phyloP scores from a whole-genome alignment of 2,329 filamentous ascomycete genomes.

The Bertia moriformis region DNA sequence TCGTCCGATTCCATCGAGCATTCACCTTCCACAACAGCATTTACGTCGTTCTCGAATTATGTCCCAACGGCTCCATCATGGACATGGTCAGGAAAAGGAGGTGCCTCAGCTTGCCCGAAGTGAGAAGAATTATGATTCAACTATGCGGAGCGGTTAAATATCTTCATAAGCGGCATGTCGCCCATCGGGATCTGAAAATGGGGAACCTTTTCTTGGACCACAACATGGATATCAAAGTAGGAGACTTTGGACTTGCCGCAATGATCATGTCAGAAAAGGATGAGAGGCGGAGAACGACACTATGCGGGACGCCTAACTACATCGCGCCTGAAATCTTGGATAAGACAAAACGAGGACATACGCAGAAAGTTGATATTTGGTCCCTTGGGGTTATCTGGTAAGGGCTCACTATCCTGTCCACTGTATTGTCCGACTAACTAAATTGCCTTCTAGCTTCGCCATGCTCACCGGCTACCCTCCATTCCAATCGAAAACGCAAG shows the following conservation, averaged over 20 bases:
- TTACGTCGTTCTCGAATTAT: constrained; percentile 55
- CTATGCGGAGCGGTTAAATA: constrained; percentile 59
- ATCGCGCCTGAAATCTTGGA: constrained; percentile 55
- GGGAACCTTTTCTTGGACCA: constrained; percentile 55
- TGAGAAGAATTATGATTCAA: constrained; percentile 51
- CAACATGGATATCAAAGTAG: constrained; percentile 58
- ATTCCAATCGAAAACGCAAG: constrained; percentile 46
- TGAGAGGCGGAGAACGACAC: constrained; percentile 48
- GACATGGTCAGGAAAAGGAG: constrained; percentile 44
- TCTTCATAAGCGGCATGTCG: constrained; percentile 51
- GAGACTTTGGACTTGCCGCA: constrained; percentile 55
- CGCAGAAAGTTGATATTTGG: constrained; percentile 47
- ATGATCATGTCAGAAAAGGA: constrained; percentile 39
- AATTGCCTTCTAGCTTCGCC: constrained; percentile 31
- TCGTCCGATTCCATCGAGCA: constrained; percentile 55
- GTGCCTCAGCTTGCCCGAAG: constrained; percentile 51
- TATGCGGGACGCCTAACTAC: constrained; percentile 60
- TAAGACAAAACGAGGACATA: constrained; percentile 53
- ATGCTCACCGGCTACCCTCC: constrained; percentile 54
- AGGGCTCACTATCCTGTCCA: constrained; percentile 15
- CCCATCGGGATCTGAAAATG: constrained; percentile 57
- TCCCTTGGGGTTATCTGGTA: constrained; percentile 45
- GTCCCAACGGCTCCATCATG: constrained; percentile 53
- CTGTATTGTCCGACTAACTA: constrained; percentile 16
- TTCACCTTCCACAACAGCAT: constrained; percentile 52